Evolutionary conservation across 208 protist genomes (phyloP), one percentile per base, ranked within the genome.

Genomic region (Perkinsela sp.): DNA sequence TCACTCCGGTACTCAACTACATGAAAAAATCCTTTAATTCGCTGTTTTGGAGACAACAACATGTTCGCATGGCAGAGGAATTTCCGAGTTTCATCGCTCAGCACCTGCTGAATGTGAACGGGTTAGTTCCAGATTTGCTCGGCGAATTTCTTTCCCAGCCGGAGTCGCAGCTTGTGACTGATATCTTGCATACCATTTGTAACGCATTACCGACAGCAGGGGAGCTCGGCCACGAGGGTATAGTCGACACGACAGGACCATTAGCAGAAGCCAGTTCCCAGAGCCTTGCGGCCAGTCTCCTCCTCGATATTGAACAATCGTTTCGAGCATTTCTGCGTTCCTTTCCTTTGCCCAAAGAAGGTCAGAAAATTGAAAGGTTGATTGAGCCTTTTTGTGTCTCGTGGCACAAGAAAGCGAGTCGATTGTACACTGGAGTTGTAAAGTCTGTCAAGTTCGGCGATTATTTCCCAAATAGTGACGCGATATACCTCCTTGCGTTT

Each of bases 281-380:
- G n/a, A n/a, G n/a, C 22, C 40, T 57, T 57, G 13, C 40, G 40
- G 6, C 6, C 40, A 57, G 6, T 6, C 40, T 57, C 22, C 40
- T 57, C 40, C 40, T 57, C 22, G 31, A 29, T 6, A 70, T 78
- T 30, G 73, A 75, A 40, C 66, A 30, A 0, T 78, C 77, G 31
- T 57, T 90, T 1, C 75, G 83, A 30, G 31, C 69, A 32, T 91
- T 88, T 66, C 78, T 94, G 22, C 67, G 69, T 1, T 68, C 69
- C 22, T 94, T 95, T 74, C 81, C 80, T 30, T 67, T 95, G 65
- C 85, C 89, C 16, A 86, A 83, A 29, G 90, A 95, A 71, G 78
- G 80, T 1, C 90, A 95, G 74, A 83, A 93, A 68, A 95, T 95
- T 68, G 87, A 94, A 67, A 71, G 89, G 31, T 75, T 93, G 29